phyloP scores from a whole-genome alignment of 257 asterid genomes.

The Plectranthus barbatus region DNA sequence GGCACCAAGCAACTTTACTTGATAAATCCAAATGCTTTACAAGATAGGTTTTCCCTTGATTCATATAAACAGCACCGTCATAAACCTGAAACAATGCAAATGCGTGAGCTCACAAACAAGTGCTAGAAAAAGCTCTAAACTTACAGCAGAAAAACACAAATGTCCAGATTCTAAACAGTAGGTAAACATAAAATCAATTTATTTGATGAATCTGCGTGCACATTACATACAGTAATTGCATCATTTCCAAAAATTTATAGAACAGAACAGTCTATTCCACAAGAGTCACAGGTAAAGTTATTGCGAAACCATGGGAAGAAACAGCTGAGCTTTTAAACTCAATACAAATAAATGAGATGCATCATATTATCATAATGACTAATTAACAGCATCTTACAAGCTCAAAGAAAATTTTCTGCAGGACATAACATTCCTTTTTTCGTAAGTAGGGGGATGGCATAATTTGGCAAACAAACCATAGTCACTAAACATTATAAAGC shows the following conservation, averaged over 20 bases:
- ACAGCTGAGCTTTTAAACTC: not conserved
- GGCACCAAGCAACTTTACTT: constrained; percentile 88
- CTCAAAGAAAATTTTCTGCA: not conserved
- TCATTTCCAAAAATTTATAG: not conserved
- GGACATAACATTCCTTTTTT: not conserved
- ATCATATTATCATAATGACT: constrained; percentile 3
- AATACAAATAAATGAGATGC: not conserved
- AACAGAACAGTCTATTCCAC: not conserved
- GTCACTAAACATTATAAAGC: no score
- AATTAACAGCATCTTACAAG: not conserved
- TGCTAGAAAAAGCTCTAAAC: constrained; percentile 2
- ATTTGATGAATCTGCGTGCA: not conserved
- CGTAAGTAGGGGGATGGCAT: no score
- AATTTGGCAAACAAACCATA: no score
- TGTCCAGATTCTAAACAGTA: not conserved
- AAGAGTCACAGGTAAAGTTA: not conserved
- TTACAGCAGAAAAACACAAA: not conserved
- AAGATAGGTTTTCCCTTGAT: constrained; percentile 85
- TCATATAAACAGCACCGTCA: constrained; percentile 96
- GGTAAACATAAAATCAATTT: not conserved
- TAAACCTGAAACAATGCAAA: constrained; percentile 50
- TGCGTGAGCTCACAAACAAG: constrained; percentile 11
- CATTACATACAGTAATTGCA: not conserved
- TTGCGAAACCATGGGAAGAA: not conserved
- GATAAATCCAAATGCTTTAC: constrained; percentile 74